A percentile compares a stretch with the other conserved stretches of the same genome.
Evolutionary conservation across 345 rosid species (phyloP).

Genomic region (Leavenworthia alabamica): DNA sequence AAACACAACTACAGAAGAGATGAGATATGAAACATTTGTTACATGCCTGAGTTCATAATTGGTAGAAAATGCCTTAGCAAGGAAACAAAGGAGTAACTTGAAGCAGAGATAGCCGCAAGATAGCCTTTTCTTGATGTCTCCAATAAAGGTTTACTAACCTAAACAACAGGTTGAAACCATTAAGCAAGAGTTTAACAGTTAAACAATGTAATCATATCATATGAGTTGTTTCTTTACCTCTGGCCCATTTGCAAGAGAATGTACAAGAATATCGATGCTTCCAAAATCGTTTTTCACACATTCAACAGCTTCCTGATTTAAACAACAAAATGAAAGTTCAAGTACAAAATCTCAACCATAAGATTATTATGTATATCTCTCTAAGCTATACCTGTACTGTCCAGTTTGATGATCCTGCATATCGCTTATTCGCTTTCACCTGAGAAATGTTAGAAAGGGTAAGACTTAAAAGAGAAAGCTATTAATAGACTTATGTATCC

Average conservation of each 20-base stretch:
- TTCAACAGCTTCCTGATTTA: conserved; percentile 77
- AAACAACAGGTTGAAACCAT: conserved; percentile 5
- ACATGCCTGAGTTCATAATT: conserved; percentile 85
- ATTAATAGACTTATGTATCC: not conserved
- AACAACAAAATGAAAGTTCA: not conserved
- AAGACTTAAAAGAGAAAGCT: not conserved
- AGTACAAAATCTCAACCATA: not conserved
- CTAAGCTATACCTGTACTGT: conserved; percentile 66
- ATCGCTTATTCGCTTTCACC: conserved; percentile 85
- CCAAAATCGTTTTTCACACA: conserved; percentile 81
- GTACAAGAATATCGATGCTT: conserved; percentile 88
- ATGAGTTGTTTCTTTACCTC: conserved; percentile 54
- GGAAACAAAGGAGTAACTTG: conserved; percentile 90
- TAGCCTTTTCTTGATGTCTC: conserved; percentile 95
- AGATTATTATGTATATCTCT: not conserved
- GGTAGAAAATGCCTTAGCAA: conserved; percentile 82
- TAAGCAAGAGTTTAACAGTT: not conserved
- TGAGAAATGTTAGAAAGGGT: conserved; percentile 30
- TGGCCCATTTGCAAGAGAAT: conserved; percentile 94
- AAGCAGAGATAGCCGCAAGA: conserved; percentile 88
- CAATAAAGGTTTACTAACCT: conserved; percentile 87
- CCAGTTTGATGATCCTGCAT: conserved; percentile 85
- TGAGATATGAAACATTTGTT: not conserved
- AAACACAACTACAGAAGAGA: not conserved
- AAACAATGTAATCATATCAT: not conserved